Conservation (phyloP, 805 yeast species). For the Wickerhamiella australiensis region DNA sequence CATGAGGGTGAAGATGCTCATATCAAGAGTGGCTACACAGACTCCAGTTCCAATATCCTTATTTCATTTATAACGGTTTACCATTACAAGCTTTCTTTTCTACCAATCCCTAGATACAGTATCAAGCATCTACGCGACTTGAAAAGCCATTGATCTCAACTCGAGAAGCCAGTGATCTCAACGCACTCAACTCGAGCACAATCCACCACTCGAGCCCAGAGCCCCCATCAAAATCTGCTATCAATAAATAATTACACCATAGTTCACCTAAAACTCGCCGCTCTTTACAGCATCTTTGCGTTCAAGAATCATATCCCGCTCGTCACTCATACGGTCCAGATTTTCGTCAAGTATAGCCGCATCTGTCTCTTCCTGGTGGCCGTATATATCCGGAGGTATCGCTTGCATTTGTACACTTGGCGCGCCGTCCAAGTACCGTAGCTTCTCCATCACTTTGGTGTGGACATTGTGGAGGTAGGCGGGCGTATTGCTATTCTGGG, state of each 20-base stretch:
- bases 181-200: too few species aligned
- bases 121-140: too few species aligned
- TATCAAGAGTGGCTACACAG: too few species aligned
- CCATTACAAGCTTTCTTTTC: too few species aligned
- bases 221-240: too few species aligned
- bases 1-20: too few species aligned
- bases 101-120: too few species aligned
- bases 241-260: neutral
- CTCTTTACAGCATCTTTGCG: neutral
- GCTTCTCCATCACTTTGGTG: slow-evolving; percentile 64
- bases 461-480: slow-evolving; percentile 72
- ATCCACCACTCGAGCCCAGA: neutral
- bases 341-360: slow-evolving; percentile 26
- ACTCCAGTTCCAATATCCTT: too few species aligned
- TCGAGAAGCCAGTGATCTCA: too few species aligned
- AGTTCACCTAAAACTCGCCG: slow-evolving; percentile 6
- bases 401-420: slow-evolving; percentile 91
- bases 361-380: slow-evolving; percentile 31
- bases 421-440: slow-evolving; percentile 74
- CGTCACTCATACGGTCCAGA: slow-evolving; percentile 19
- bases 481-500: slow-evolving; percentile 58
- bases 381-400: slow-evolving; percentile 56
- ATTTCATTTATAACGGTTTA: too few species aligned
- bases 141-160: too few species aligned
- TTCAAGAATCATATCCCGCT: neutral